These are phyloP conservation scores for Chlamydomonas sphaeroides DNA, from an alignment of 139 green algal genomes.

Conservation along the genomic window DNA sequence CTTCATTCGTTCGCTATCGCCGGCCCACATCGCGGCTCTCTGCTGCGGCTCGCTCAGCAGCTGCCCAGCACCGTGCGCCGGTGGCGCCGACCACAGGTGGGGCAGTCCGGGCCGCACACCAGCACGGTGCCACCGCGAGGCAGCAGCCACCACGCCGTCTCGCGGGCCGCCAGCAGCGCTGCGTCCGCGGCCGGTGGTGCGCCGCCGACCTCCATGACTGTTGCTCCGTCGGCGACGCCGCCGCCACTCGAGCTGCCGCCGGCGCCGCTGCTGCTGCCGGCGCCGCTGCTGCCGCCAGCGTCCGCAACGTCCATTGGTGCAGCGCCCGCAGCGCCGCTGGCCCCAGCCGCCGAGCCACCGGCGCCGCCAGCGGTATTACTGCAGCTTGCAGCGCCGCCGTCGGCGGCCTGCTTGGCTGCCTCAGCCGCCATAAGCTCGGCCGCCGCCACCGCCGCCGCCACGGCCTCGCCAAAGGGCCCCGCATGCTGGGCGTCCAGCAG, in stretches of 20 bases:
- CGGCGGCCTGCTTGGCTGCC: not conserved
- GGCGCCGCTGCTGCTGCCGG: not conserved
- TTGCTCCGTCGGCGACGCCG: no score
- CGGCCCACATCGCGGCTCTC: no score
- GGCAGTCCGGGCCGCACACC: constrained; percentile 18
- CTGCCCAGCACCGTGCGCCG: not conserved
- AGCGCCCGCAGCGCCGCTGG: no score
- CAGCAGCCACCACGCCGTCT: constrained; percentile 23
- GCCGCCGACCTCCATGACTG: no score
- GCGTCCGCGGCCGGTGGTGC: no score
- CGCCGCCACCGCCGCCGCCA: constrained; percentile 27
- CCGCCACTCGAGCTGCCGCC: no score
- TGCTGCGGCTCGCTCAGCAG: no score
- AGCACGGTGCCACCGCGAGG: not conserved
- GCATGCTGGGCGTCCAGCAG: constrained; percentile 57
- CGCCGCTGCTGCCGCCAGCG: not conserved
- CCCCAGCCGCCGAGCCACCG: not conserved
- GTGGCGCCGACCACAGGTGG: not conserved
- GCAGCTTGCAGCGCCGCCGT: not conserved
- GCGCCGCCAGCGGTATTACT: no score
- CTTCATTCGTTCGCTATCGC: no score
- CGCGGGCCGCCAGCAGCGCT: constrained; percentile 1
- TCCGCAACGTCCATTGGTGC: no score
- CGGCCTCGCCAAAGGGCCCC: constrained; percentile 1
- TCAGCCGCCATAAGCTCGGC: constrained; percentile 2